Base-by-base conservation (phyloP, 345 rosid genomes). In the Rubroshorea leprosula region DNA sequence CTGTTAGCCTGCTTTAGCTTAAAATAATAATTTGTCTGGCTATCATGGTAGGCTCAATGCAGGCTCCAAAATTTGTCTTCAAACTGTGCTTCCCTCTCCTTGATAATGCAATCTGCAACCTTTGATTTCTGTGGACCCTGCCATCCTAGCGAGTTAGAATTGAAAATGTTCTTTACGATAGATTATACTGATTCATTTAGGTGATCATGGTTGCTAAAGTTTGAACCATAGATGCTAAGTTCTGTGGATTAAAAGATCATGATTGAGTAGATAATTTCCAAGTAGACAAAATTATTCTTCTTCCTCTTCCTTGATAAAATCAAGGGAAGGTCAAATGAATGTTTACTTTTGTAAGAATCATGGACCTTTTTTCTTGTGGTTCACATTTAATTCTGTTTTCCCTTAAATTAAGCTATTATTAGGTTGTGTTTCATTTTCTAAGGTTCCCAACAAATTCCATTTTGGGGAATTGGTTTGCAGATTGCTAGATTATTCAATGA, bases 401-500 rank as follows among this genome's bases (percentile, higher is more conserved):
- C 58, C 46, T 6, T 55, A 5, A 54, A 11, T 35, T n/a, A n/a
- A n/a, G n/a, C 4, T 29, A 29, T 29, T 29, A 9, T 38, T 10
- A 31, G 58, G 39, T 35, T 58, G 10, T 65, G 18, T 15, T 13
- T 49, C 24, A 49, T 56, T 58, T 17, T 63, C 0, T 55, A 25
- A 18, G 21, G 55, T 68, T 20, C 38, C 43, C 35, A 58, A 44
- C 6, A 62, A 57, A 52, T 35, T 58, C 24, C 31, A 6, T 55
- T 21, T 71, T 23, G 55, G 51, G 31, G 31, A 27, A 27, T 27
- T 35, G 41, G 39, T 16, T 0, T 52, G 62, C 79, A 87, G 99
- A 84, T 90, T 67, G 76, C 89, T 60, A 77, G 92, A 63, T 70
- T 90, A 70, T 94, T 87, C 74, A 72, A 68, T 58, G 97, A 90